Conservation (phyloP, 371 early-diverging fungal genomes). For the Aphelidium insulamus region DNA sequence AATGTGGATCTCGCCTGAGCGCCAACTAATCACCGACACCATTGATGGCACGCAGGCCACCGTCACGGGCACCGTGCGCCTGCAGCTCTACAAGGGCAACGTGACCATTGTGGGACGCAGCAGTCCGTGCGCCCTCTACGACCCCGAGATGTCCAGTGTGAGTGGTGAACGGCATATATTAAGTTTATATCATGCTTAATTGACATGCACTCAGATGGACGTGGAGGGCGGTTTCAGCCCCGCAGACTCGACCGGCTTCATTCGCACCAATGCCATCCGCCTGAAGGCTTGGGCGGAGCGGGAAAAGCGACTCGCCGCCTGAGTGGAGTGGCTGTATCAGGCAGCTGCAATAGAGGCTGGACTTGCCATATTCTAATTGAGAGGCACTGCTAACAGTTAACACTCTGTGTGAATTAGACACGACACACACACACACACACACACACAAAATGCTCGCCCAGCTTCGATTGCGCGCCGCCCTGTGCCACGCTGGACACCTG, state of each 20-base stretch:
- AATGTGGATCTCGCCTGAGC: conserved; percentile 85
- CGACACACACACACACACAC: no score
- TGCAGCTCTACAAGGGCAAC: conserved; percentile 91
- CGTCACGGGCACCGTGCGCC: conserved; percentile 71
- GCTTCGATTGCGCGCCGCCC: no score
- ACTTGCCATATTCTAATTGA: no score
- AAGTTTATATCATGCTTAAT: no score
- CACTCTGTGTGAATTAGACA: no score
- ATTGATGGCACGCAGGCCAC: conserved; percentile 56
- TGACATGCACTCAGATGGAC: conserved; percentile 42
- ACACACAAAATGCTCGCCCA: no score
- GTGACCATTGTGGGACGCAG: conserved; percentile 68
- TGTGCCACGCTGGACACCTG: no score
- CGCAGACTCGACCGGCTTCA: conserved; percentile 80
- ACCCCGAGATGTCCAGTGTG: conserved; percentile 61
- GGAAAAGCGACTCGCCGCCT: no score
- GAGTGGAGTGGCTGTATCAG: no score
- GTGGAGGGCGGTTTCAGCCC: conserved; percentile 86
- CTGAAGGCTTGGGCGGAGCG: conserved; percentile 65
- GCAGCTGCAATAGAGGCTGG: no score
- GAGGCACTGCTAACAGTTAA: no score
- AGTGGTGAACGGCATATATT: no score
- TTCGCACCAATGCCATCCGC: conserved; percentile 85
- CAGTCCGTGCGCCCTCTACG: conserved; percentile 62
- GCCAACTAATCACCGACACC: conserved; percentile 58